phyloP scores from a whole-genome alignment of 2,329 filamentous ascomycete species.

The Mycosphaerella arachidis region DNA sequence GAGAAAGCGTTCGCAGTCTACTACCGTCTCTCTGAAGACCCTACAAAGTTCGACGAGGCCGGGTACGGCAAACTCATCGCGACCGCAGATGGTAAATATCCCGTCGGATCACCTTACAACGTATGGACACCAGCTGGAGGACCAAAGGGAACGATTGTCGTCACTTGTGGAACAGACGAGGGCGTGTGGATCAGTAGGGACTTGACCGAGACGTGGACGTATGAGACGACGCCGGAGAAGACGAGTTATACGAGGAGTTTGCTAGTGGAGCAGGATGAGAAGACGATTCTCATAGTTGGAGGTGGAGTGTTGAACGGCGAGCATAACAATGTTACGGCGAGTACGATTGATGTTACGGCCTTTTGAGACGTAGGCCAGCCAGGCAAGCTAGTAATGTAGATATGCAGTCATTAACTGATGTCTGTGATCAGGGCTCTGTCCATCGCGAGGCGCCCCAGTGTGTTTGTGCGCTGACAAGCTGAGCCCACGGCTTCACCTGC shows the following conservation, averaged over 20 bases:
- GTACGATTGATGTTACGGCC: slow-evolving; percentile 7
- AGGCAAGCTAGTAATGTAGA: neutral
- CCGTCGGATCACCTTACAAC: slow-evolving; percentile 48
- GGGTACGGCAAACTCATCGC: slow-evolving; percentile 38
- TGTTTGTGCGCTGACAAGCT: too few species aligned
- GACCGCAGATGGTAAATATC: slow-evolving; percentile 43
- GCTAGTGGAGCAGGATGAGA: slow-evolving; percentile 40
- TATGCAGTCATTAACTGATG: neutral
- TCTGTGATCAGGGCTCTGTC: too few species aligned
- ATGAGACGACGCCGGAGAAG: slow-evolving; percentile 35
- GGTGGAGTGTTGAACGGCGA: slow-evolving; percentile 33
- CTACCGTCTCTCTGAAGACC: slow-evolving; percentile 48
- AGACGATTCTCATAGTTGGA: slow-evolving; percentile 40
- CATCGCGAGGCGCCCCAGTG: too few species aligned
- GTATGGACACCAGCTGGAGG: slow-evolving; percentile 49
- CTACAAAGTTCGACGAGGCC: slow-evolving; percentile 44
- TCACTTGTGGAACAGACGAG: slow-evolving; percentile 37
- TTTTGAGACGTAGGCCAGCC: neutral
- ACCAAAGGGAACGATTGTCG: slow-evolving; percentile 47
- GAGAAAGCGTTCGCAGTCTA: slow-evolving; percentile 47
- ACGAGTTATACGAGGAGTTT: slow-evolving; percentile 46
- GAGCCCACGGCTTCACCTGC: too few species aligned
- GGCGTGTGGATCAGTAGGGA: slow-evolving; percentile 47
- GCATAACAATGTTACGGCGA: slow-evolving; percentile 27
- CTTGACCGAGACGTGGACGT: slow-evolving; percentile 45